Percentiles rank a stretch among this genome's conserved stretches.
phyloP scores from a whole-genome alignment of 352 stramenopile genomes.

The Blastocystis sp. region DNA sequence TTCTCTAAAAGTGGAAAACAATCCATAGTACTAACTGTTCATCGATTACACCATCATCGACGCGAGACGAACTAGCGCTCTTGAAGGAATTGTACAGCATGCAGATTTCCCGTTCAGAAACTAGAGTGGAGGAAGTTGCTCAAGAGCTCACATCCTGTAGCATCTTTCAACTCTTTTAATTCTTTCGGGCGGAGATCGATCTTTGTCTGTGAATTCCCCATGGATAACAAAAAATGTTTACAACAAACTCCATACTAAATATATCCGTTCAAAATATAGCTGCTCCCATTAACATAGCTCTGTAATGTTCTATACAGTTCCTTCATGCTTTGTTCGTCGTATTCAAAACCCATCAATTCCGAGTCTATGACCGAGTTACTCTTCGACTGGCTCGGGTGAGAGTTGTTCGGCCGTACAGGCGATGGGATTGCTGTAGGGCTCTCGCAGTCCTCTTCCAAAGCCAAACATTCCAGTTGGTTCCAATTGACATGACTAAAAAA shows the following conservation, averaged over 20 bases:
- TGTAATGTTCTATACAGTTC: neutral
- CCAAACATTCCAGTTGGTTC: neutral
- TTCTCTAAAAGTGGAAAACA: neutral
- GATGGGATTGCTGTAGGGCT: neutral
- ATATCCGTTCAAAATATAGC: neutral
- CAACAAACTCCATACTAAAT: neutral
- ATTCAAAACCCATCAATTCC: constrained; percentile 36
- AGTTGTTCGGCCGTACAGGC: neutral
- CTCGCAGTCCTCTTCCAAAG: neutral
- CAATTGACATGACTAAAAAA: constrained; percentile 35
- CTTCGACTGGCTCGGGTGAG: neutral
- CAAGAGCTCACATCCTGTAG: neutral
- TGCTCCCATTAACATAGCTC: neutral
- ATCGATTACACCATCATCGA: constrained; percentile 52
- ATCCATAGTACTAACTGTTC: neutral
- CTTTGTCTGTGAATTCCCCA: constrained; percentile 46
- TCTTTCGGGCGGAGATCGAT: constrained; percentile 16
- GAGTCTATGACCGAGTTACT: neutral
- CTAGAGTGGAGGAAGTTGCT: neutral
- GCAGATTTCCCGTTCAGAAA: constrained; percentile 32
- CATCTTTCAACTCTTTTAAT: constrained; percentile 29
- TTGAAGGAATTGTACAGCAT: constrained; percentile 47
- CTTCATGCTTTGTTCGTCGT: neutral
- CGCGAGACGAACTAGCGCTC: neutral
- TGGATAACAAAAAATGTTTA: neutral